phyloP scores from a whole-genome alignment of 768 basidiomycete species.

The Basidioascus undulatus region DNA sequence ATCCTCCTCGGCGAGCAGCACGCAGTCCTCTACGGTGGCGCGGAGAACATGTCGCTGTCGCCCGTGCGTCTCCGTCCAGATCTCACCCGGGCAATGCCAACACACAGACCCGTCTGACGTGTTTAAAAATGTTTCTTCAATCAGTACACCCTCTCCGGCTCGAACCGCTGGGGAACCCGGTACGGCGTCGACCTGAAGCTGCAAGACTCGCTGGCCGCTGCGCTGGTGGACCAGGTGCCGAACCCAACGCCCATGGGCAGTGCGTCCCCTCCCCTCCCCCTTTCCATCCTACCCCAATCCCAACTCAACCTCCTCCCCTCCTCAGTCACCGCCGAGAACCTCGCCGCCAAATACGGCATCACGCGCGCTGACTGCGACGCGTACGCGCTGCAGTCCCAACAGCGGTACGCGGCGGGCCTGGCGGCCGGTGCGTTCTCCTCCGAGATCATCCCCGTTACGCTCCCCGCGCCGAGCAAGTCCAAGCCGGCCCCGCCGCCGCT shows the following conservation, averaged over 20 bases:
- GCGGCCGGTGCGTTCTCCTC: slow-evolving; percentile 15
- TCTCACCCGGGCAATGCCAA: background rate
- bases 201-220: slow-evolving; percentile 20
- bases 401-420: slow-evolving; percentile 16
- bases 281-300: background rate
- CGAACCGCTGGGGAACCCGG: slow-evolving; percentile 18
- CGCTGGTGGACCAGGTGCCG: slow-evolving; percentile 20
- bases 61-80: slow-evolving; percentile 4
- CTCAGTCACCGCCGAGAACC: slow-evolving; percentile 20
- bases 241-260: slow-evolving; percentile 18
- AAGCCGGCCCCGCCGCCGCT: slow-evolving; percentile 10
- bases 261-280: slow-evolving; percentile 3
- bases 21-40: slow-evolving; percentile 19
- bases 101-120: background rate
- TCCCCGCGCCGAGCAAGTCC: slow-evolving; percentile 13
- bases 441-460: slow-evolving; percentile 14
- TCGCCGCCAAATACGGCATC: slow-evolving; percentile 22
- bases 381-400: slow-evolving; percentile 19
- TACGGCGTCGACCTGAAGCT: slow-evolving; percentile 21
- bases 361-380: slow-evolving; percentile 19
- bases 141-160: slow-evolving; percentile 18
- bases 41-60: slow-evolving; percentile 17
- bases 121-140: too few relatives aligned
- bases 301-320: background rate
- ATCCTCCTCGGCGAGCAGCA: slow-evolving; percentile 20